Conservation (phyloP, 345 rosid genomes). For the Euclidium syriacum region DNA sequence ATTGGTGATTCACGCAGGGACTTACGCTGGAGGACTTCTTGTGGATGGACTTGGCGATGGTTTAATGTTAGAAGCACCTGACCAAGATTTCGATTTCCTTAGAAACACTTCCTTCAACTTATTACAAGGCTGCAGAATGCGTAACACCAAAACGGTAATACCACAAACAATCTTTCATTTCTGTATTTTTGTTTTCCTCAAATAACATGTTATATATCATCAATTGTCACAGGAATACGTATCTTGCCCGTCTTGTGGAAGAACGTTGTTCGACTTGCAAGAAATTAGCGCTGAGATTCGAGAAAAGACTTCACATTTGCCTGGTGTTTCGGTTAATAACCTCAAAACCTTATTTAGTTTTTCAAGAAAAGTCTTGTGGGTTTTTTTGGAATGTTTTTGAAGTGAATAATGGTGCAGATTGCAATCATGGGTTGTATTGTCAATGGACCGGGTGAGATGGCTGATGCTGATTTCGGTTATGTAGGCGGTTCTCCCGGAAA, state of each 20-base stretch:
- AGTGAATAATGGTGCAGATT: constrained; percentile 38
- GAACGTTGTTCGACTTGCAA: constrained; percentile 96
- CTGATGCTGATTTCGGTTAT: constrained; percentile 96
- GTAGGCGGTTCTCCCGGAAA: constrained; percentile 98
- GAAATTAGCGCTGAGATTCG: constrained; percentile 91
- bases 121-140: constrained; percentile 98
- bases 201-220: too few species aligned
- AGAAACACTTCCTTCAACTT: constrained; percentile 89
- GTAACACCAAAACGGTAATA: constrained; percentile 93
- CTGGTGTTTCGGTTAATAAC: constrained; percentile 83
- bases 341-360: not conserved
- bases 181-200: not conserved
- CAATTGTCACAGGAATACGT: constrained; percentile 80
- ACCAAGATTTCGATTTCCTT: constrained; percentile 84
- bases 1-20: constrained; percentile 84
- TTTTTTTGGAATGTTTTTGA: not conserved
- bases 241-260: constrained; percentile 96
- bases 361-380: not conserved
- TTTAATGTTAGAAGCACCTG: constrained; percentile 73
- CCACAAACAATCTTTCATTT: not conserved
- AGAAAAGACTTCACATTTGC: constrained; percentile 89
- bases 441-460: constrained; percentile 99
- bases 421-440: constrained; percentile 99
- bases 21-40: constrained; percentile 77
- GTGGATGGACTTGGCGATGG: constrained; percentile 99